phyloP scores from a whole-genome alignment of 1,284 basidiomycete genomes.

The Puccinia hordei region DNA sequence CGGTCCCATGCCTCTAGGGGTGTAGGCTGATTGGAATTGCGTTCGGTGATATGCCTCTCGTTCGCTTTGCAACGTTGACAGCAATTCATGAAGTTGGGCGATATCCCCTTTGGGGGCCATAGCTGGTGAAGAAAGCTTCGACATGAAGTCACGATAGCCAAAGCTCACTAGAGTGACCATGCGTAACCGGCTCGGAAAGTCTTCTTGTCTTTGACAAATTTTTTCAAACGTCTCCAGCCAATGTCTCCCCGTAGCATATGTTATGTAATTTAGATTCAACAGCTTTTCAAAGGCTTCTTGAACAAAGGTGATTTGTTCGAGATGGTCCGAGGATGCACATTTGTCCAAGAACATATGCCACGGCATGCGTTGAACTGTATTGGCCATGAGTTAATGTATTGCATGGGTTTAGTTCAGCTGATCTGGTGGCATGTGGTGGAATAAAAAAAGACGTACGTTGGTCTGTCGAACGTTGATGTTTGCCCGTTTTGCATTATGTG shows the following conservation, averaged over 20 bases:
- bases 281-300: neutral
- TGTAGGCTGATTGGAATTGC: no score
- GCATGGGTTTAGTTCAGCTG: no score
- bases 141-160: neutral
- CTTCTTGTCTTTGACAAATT: neutral
- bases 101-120: neutral
- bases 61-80: neutral
- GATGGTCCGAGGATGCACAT: neutral
- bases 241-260: neutral
- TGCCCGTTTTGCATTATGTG: no score
- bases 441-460: neutral
- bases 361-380: neutral
- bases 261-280: neutral
- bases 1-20: no score
- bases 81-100: neutral
- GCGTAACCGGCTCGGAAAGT: neutral
- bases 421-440: no score
- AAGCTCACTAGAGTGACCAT: slow-evolving; percentile 1
- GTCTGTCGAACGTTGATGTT: no score
- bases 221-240: neutral
- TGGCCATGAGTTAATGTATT: neutral
- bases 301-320: neutral
- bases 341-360: no score
- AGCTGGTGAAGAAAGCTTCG: neutral
- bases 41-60: no score